phyloP scores from a whole-genome alignment of 768 basidiomycete genomes.

The Ramaria sp. region DNA sequence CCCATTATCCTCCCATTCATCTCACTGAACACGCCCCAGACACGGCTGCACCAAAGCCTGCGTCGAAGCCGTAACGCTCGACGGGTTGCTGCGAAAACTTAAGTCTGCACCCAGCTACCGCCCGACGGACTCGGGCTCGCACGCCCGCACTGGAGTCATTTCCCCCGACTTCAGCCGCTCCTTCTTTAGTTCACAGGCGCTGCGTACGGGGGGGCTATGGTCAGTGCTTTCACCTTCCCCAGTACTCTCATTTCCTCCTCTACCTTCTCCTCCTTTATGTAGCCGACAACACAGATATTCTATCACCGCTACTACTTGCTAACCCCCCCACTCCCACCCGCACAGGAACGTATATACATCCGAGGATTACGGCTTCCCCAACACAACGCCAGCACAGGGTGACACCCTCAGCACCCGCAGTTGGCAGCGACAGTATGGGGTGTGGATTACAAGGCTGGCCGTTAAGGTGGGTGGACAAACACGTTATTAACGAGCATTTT shows the following conservation, averaged over 20 bases:
- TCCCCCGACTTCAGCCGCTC: conserved; percentile 7
- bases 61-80: conserved; percentile 1
- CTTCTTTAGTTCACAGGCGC: conserved; percentile 9
- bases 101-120: not conserved
- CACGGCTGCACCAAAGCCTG: conserved; percentile 5
- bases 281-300: not conserved
- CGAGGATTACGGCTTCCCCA: conserved; percentile 11
- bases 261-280: too few species aligned
- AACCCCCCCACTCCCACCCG: not conserved
- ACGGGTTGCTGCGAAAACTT: conserved; percentile 1
- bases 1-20: not conserved
- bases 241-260: too few species aligned
- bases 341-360: not conserved
- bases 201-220: conserved; percentile 1
- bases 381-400: conserved; percentile 10
- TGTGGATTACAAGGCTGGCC: not conserved
- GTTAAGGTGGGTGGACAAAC: not conserved
- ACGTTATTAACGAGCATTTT: not conserved
- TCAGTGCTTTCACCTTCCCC: not conserved
- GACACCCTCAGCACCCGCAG: not conserved
- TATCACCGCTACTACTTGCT: not conserved
- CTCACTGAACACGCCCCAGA: not conserved
- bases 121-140: too few species aligned
- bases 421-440: not conserved
- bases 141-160: not conserved